Evolutionary conservation across 176 grass and related monocot genomes (phyloP).

Genomic region (Phyllostachys edulis): DNA sequence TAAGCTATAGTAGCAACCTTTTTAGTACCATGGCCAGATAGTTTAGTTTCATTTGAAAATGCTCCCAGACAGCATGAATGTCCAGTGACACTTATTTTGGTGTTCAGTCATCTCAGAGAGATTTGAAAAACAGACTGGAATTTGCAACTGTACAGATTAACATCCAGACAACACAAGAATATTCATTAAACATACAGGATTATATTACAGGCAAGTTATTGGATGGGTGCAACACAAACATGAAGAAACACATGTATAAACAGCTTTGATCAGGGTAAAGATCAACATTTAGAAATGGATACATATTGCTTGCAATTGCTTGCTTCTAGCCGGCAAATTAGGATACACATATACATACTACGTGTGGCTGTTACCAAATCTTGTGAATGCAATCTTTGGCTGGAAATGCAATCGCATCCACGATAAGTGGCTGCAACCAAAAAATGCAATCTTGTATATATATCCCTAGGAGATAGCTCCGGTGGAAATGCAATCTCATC

Average conservation of each 20-base stretch:
- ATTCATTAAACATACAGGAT: constrained; percentile 16
- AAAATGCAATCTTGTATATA: too few species aligned
- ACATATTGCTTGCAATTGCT: too few species aligned
- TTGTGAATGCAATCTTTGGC: too few species aligned
- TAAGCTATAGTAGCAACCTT: background rate
- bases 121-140: background rate
- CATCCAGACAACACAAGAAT: constrained; percentile 20
- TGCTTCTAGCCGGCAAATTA: too few species aligned
- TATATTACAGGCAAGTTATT: constrained; percentile 51
- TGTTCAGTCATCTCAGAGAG: background rate
- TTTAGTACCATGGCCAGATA: background rate
- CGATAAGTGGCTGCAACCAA: too few species aligned
- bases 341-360: too few species aligned
- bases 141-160: constrained; percentile 39
- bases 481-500: too few species aligned
- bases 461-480: too few species aligned
- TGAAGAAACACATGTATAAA: constrained; percentile 32
- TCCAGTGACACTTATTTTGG: background rate
- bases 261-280: constrained; percentile 19
- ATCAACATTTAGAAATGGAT: constrained; percentile 64
- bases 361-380: too few species aligned
- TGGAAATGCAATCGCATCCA: too few species aligned
- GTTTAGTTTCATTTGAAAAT: background rate
- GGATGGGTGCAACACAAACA: constrained; percentile 28
- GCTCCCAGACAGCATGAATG: background rate